phyloP scores from a whole-genome alignment of 139 green algal genomes.

The Picochlorum sp. region DNA sequence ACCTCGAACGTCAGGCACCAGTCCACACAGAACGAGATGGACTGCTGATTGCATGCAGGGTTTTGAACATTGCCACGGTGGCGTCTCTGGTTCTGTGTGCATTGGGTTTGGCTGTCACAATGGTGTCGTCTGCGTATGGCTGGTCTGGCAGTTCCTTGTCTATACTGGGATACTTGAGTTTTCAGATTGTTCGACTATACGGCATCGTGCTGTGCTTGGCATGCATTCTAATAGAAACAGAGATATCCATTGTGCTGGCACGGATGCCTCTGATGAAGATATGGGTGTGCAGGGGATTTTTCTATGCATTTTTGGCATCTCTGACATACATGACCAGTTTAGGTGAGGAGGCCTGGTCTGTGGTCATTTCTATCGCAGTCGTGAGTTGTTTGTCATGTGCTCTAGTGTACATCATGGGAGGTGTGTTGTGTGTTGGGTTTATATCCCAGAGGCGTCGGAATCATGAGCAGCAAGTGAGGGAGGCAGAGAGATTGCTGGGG shows the following conservation, averaged over 20 bases:
- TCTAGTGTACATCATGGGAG: too few species aligned
- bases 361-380: too few species aligned
- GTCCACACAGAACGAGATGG: neutral
- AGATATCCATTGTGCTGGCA: constrained; percentile 24
- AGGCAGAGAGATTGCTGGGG: too few species aligned
- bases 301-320: constrained; percentile 20
- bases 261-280: constrained; percentile 26
- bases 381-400: too few species aligned
- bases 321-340: constrained; percentile 16
- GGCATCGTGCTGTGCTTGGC: constrained; percentile 17
- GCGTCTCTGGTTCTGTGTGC: constrained; percentile 19
- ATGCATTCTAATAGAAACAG: constrained; percentile 27
- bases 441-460: too few species aligned
- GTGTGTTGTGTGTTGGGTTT: too few species aligned
- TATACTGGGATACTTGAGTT: too few species aligned
- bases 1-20: neutral
- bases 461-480: too few species aligned
- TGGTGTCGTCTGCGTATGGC: neutral
- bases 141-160: too few species aligned
- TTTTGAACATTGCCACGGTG: constrained; percentile 25
- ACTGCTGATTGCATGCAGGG: constrained; percentile 13
- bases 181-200: constrained; percentile 30
- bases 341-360: too few species aligned
- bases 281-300: constrained; percentile 22
- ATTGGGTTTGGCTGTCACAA: constrained; percentile 15